Base-by-base conservation (phyloP, 352 stramenopile species). In the Phytophthora syringae region DNA sequence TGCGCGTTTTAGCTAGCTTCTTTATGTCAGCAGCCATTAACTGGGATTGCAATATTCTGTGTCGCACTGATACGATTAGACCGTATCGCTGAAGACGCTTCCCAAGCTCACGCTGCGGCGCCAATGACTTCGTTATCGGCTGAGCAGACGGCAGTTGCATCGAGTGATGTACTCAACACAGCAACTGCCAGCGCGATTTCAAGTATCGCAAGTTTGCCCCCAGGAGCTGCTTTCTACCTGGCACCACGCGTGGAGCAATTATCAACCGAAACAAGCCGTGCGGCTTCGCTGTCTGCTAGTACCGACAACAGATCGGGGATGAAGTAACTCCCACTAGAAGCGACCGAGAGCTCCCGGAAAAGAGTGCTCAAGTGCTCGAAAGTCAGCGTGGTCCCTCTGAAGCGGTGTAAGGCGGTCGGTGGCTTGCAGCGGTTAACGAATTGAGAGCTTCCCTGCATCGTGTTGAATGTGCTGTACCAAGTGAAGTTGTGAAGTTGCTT, bases 31-130 rank as follows among this genome's bases (percentile, higher is more conserved):
- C 37, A 40, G 3, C 50, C 71, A 58, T 22, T 15, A 43, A 22
- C 12, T 21, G 20, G 21, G 16, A 21, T 5, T n/a, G n/a, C n/a
- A n/a, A n/a, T n/a, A n/a, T 47, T 25, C 10, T 47, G 18, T 15
- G 40, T 25, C 20, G 40, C 7, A 10, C 40, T 25, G 6, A n/a
- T 27, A 16, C 9, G 10, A 47, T 21, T 22, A 80, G 72, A 83
- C 45, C 75, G 75, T 18, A 48, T 75, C 55, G 54, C 61, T 10
- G 75, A 82, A 40, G 74, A 82, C 47, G 44, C 63, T 24, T 48
- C 61, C 5, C 64, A 66, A 55, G 52, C 57, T 27, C 64, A 67
- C 43, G 48, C 57, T 13, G 55, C 69, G 28, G 43, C 36, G 20
- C 52, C 74, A 2, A 52, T 66, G 30, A 20, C 56, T 10, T 68